Evolutionary conservation across 805 yeast genomes (phyloP).

Genomic region (Candida awuae): DNA sequence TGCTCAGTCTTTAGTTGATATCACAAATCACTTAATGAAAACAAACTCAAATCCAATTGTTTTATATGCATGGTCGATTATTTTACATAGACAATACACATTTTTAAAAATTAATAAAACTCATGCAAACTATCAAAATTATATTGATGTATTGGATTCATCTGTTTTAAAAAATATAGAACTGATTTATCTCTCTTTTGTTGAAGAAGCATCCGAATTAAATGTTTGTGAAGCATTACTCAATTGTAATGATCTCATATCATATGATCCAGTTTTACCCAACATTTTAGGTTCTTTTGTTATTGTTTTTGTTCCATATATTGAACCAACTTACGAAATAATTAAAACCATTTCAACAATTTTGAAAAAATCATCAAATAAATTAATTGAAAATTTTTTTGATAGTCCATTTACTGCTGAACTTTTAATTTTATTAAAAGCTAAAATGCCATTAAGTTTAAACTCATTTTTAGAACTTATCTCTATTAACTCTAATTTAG

Average conservation of each 20-base stretch:
- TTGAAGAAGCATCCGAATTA: slow-evolving; percentile 30
- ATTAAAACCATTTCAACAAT: slow-evolving; percentile 36
- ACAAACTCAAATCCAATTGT: slow-evolving; percentile 40
- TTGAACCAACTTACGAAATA: slow-evolving; percentile 39
- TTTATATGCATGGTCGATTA: slow-evolving; percentile 59
- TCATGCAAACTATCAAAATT: slow-evolving; percentile 12
- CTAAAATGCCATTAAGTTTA: slow-evolving; percentile 66
- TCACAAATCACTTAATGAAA: slow-evolving; percentile 19
- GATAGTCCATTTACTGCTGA: slow-evolving; percentile 35
- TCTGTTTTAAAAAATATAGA: slow-evolving; percentile 18
- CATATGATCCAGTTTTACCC: slow-evolving; percentile 43
- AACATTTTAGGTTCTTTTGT: slow-evolving; percentile 42
- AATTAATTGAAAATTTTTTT: slow-evolving; percentile 39
- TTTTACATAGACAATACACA: slow-evolving; percentile 44
- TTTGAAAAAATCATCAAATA: slow-evolving; percentile 37
- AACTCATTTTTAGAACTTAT: slow-evolving; percentile 54
- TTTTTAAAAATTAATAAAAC: slow-evolving; percentile 28
- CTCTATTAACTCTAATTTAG: slow-evolving; percentile 57
- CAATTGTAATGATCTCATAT: slow-evolving; percentile 34
- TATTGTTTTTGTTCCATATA: slow-evolving; percentile 40
- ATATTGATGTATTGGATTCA: slow-evolving; percentile 3
- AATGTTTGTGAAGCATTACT: slow-evolving; percentile 41
- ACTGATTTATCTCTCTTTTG: slow-evolving; percentile 28
- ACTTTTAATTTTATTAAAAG: slow-evolving; percentile 46
- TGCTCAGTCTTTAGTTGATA: slow-evolving; percentile 28